These are phyloP conservation scores for Thinopyrum elongatum DNA, from an alignment of 176 grass and related monocot species.

Conservation along the genomic window DNA sequence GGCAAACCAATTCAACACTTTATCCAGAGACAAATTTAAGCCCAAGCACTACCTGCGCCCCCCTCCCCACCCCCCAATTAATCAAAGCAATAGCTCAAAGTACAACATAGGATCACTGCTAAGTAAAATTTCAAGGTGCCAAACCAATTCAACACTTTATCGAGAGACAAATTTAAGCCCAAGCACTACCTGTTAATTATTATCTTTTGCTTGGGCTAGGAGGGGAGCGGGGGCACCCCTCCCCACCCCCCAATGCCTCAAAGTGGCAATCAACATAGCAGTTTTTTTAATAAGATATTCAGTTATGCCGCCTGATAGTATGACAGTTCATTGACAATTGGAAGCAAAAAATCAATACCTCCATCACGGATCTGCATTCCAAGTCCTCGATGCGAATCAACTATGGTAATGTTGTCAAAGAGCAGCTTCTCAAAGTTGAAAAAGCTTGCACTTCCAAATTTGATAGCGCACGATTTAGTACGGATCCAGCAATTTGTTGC, in stretches of 20 bases:
- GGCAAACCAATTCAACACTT: not conserved
- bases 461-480: conserved; percentile 86
- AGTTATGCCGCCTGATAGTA: not conserved
- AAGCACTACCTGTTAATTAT: too few species aligned
- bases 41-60: too few species aligned
- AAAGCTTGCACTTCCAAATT: conserved; percentile 62
- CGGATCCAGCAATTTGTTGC: conserved; percentile 81
- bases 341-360: conserved; percentile 42
- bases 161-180: too few species aligned
- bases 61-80: too few species aligned
- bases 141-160: not conserved
- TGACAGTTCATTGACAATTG: not conserved
- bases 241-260: not conserved
- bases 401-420: conserved; percentile 77
- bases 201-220: too few species aligned
- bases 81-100: not conserved
- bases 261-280: not conserved
- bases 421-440: conserved; percentile 61
- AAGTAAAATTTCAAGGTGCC: not conserved
- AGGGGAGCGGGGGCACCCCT: too few species aligned
- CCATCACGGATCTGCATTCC: conserved; percentile 92
- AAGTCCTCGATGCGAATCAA: conserved; percentile 78
- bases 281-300: not conserved
- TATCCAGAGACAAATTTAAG: not conserved
- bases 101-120: not conserved